Evolutionary conservation across 768 basidiomycete genomes (phyloP), one percentile per base, ranked within the genome.

Genomic region (Boletus tomentosulus): DNA sequence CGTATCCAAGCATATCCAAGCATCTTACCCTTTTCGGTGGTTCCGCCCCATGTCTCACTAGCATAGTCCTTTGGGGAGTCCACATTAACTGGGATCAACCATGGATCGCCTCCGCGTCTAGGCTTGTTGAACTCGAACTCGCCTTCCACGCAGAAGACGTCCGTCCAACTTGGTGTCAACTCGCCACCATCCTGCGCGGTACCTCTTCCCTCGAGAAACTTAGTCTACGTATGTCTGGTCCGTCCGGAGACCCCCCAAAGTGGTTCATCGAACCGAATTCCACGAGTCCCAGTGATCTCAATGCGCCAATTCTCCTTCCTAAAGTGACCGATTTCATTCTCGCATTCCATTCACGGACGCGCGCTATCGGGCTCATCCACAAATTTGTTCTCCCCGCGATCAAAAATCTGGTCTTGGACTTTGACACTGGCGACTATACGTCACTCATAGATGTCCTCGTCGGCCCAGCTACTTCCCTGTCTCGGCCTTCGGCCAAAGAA

Each of bases 11-110:
- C 35, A 67, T 68, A 35, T 73, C 72, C 3, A 53, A 51, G 6
- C 56, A 57, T 35, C 81, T 84, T 69, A 69, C 76, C 11, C 74
- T 80, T 16, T 83, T 89, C 60, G 75, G 79, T 3, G 75, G 78
- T 25, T 76, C 75, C 16, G 68, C 71, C 8, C 88, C 88, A 1
- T 75, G 71, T 8, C 71, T 90, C 13, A 69, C 65, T 19, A 61
- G 69, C 4, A 66, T 81, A 33, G 71, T 72, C 10, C 72, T 90
- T 27, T 87, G 84, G 82, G 87, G 86, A 37, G 83, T 88, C 5
- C 87, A 87, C 56, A 66, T 89, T 33, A 77, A 83, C 53, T 90
- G 88, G 88, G 72, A 76, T 30, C 70, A 73, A 33, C 71, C 76
- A 15, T 63, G 74, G 22, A 56, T 69, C 28, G 30, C 53, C 6